Base-by-base conservation (phyloP, 768 basidiomycete species). In the Mycena filopes region DNA sequence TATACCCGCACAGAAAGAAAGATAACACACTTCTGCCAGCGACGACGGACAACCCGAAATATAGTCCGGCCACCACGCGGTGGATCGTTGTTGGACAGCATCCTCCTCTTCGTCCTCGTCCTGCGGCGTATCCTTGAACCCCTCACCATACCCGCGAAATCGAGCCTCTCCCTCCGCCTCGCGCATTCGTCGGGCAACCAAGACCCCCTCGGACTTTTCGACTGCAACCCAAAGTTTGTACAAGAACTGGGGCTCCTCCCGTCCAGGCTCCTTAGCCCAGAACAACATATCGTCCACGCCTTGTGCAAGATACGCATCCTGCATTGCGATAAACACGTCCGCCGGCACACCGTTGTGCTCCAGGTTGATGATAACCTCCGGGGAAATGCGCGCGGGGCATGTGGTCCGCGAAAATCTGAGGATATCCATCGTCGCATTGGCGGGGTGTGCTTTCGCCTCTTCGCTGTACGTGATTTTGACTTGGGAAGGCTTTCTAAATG, bases 21-120 rank as follows among this genome's bases (percentile, higher is more conserved):
- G 3, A 40, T 46, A 16, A 49, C 57, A 15, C 36, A 53, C 49
- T 21, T 85, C 83, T 48, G 80, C 81, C 11, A 85, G 67, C 18
- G 76, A 70, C 3, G 83, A 83, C 0, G 84, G 84, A 42, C 74
- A 78, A n/a, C 28, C 84, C 49, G 82, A 83, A 25, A 80, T 71
- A 1, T 79, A 77, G 43, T 85, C 83, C 6, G 72, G 74, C 82
- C 82, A 83, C 83, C 83, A 84, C 4, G 83, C 80, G 31, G 70
- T 71, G 7, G 83, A 83, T 4, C 73, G 72, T 23, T 56, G 43
- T 16, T 66, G 57, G 26, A 65, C 36, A 20, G 69, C 46, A 2
- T 60, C 65, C 0, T 65, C 64, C 10, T 69, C 64, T 8, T 73
- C 76, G 15, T 73, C 71, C 4, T 72, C 74, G 13, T 66, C 65